phyloP scores from a whole-genome alignment of 2,329 filamentous ascomycete species.

The Nothophoma quercina region DNA sequence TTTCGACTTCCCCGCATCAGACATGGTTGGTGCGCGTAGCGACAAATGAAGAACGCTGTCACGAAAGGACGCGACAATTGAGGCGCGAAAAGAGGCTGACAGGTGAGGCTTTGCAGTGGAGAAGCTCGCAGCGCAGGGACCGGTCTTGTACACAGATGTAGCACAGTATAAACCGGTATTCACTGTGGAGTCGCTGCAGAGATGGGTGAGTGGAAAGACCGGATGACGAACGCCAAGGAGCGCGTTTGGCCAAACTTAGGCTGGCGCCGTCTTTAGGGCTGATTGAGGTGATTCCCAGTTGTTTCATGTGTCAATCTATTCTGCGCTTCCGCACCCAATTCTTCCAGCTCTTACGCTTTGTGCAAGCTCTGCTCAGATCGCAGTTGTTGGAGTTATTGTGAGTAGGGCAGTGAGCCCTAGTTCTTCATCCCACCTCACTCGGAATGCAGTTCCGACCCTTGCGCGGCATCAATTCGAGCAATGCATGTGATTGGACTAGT shows the following conservation, averaged over 20 bases:
- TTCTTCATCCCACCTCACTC: neutral
- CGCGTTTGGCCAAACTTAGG: conserved; percentile 10
- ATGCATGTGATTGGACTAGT: conserved; percentile 13
- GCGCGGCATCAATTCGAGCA: conserved; percentile 1
- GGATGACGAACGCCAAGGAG: conserved; percentile 23
- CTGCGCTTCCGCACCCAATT: neutral
- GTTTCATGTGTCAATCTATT: conserved; percentile 3
- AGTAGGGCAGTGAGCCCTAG: neutral
- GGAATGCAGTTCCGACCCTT: conserved; percentile 7
- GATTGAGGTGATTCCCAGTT: neutral
- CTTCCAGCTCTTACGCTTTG: neutral
- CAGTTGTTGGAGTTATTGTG: neutral
- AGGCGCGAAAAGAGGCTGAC: conserved; percentile 29
- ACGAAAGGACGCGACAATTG: conserved; percentile 19
- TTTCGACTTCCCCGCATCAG: conserved; percentile 33
- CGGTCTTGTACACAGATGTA: conserved; percentile 30
- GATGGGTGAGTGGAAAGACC: conserved; percentile 14
- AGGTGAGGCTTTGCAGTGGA: conserved; percentile 26
- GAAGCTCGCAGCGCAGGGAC: conserved; percentile 21
- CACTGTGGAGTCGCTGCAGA: conserved; percentile 19
- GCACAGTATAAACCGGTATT: conserved; percentile 35
- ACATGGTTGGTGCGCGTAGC: conserved; percentile 31
- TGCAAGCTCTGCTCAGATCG: neutral
- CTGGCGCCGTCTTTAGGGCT: conserved; percentile 5
- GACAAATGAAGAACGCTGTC: conserved; percentile 11